These are phyloP conservation scores for Zygnema circumcarinatum DNA, from an alignment of 139 green algal genomes.

Conservation along the genomic window DNA sequence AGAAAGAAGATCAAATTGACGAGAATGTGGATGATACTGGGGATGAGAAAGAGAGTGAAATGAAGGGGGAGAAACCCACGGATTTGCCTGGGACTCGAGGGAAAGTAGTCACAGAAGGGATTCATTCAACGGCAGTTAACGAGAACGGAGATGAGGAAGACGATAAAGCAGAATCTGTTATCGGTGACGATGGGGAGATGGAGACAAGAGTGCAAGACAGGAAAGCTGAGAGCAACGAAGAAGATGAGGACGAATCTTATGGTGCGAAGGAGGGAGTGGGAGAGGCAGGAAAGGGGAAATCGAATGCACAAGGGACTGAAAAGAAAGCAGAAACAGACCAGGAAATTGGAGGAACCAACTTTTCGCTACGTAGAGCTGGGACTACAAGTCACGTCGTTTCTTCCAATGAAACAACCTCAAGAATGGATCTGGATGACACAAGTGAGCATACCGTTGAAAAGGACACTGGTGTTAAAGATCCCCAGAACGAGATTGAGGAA, in stretches of 20 bases:
- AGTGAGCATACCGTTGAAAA: neutral
- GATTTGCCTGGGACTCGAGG: neutral
- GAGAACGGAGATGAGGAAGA: neutral
- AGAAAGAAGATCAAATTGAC: no score
- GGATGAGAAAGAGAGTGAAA: neutral
- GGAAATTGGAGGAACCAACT: neutral
- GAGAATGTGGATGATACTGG: neutral
- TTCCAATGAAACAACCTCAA: no score
- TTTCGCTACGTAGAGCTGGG: no score
- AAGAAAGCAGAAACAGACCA: neutral
- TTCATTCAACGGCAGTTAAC: neutral
- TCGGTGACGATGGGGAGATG: no score
- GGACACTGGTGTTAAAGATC: neutral
- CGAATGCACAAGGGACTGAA: neutral
- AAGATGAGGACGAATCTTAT: neutral
- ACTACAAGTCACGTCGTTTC: no score
- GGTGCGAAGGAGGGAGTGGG: neutral
- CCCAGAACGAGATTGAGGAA: neutral
- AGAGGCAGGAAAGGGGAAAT: neutral
- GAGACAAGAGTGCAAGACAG: neutral
- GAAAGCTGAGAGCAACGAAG: neutral
- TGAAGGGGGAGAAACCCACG: neutral
- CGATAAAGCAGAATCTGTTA: neutral
- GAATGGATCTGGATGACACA: neutral
- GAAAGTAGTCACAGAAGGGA: neutral